phyloP scores from a whole-genome alignment of 768 basidiomycete species.

The Auriscalpium microsporum region DNA sequence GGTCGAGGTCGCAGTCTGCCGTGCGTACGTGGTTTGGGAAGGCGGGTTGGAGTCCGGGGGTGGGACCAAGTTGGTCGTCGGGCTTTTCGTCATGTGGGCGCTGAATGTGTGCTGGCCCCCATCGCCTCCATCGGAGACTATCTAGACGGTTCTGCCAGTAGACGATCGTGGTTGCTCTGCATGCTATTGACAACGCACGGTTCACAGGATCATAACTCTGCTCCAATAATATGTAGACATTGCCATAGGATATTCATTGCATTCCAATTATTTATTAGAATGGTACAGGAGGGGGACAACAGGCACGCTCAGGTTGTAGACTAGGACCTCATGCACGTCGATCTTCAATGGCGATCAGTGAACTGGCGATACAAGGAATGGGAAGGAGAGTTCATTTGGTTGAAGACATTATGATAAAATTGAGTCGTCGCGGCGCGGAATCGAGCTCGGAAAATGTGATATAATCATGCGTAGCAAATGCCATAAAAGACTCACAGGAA shows the following conservation, averaged over 20 bases:
- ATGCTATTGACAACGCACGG: too few species aligned
- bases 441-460: not conserved
- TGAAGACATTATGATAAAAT: constrained; percentile 25
- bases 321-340: too few species aligned
- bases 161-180: too few species aligned
- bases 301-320: too few species aligned
- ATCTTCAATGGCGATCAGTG: too few species aligned
- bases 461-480: too few species aligned
- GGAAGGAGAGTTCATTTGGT: constrained; percentile 27
- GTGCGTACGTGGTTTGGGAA: constrained; percentile 25
- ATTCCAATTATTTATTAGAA: too few species aligned
- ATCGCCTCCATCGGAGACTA: constrained; percentile 24
- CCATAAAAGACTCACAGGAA: too few species aligned
- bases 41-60: constrained; percentile 29
- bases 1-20: constrained; percentile 18
- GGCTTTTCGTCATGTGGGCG: constrained; percentile 49
- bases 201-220: too few species aligned
- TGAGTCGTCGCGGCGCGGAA: constrained; percentile 9
- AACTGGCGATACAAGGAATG: not conserved
- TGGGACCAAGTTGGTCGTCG: constrained; percentile 34
- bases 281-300: too few species aligned
- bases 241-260: not conserved
- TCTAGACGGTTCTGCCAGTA: not conserved
- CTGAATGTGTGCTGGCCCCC: constrained; percentile 54
- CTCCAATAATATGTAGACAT: not conserved